phyloP scores from a whole-genome alignment of 164 flowering plant species.

The Nelumbo lutea region DNA sequence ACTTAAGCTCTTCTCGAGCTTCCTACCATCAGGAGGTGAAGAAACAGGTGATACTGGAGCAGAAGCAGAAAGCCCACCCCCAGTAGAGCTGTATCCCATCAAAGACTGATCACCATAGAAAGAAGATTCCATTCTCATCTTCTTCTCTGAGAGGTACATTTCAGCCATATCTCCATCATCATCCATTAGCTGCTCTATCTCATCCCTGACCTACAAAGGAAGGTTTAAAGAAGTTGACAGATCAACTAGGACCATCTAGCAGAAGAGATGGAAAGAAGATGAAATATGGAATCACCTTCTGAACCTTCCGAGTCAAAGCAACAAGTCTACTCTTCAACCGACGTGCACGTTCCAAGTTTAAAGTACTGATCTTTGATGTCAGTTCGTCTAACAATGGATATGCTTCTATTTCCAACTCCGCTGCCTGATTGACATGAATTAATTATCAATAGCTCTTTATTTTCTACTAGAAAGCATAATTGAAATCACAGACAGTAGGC shows the following conservation, averaged over 20 bases:
- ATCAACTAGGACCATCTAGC: background rate
- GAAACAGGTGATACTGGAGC: conserved; percentile 76
- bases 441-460: background rate
- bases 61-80: conserved; percentile 44
- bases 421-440: conserved; percentile 19
- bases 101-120: conserved; percentile 75
- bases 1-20: conserved; percentile 59
- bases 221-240: background rate
- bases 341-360: conserved; percentile 43
- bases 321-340: conserved; percentile 50
- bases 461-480: too few species aligned
- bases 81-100: conserved; percentile 48
- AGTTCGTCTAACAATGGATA: conserved; percentile 44
- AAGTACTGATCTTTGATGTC: conserved; percentile 39
- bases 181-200: conserved; percentile 58
- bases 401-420: conserved; percentile 39
- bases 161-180: conserved; percentile 69
- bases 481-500: too few species aligned
- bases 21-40: conserved; percentile 52
- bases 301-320: conserved; percentile 47
- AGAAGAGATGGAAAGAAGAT: background rate
- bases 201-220: conserved; percentile 49
- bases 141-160: conserved; percentile 51
- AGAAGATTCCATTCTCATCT: conserved; percentile 52
- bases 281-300: conserved; percentile 30